phyloP scores from a whole-genome alignment of 257 asterid species.

The Verbascum thapsus region DNA sequence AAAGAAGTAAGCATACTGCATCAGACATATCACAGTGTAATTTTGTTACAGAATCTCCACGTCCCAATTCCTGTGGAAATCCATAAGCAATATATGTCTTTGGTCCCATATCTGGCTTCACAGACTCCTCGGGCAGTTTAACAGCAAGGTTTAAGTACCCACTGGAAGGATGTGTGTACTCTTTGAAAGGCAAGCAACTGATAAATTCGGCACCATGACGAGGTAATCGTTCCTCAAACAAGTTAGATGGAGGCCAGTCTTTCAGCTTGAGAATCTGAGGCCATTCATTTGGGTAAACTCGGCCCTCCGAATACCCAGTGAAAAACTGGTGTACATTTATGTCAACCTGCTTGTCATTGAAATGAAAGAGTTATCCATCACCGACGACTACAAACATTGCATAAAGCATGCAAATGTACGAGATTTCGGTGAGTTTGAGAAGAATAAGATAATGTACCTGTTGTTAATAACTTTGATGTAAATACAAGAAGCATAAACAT shows the following conservation, averaged over 20 bases:
- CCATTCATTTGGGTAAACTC: slow-evolving; percentile 32
- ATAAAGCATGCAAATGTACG: slow-evolving; percentile 9
- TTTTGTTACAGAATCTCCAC: slow-evolving; percentile 57
- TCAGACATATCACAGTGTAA: slow-evolving; percentile 53
- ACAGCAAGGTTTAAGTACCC: slow-evolving; percentile 48
- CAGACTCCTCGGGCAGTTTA: slow-evolving; percentile 32
- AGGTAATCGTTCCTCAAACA: slow-evolving; percentile 42
- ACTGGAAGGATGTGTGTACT: slow-evolving; percentile 44
- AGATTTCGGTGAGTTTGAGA: not conserved
- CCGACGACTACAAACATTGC: not conserved
- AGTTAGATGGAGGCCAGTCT: slow-evolving; percentile 52
- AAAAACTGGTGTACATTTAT: slow-evolving; percentile 40
- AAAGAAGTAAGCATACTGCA: slow-evolving; percentile 35
- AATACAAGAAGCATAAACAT: slow-evolving; percentile 6
- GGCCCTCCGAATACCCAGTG: slow-evolving; percentile 33
- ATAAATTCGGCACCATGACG: slow-evolving; percentile 48
- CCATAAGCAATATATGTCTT: slow-evolving; percentile 61
- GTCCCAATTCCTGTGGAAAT: slow-evolving; percentile 42
- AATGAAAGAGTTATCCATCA: slow-evolving; percentile 25
- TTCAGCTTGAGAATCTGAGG: slow-evolving; percentile 48
- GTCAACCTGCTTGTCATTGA: slow-evolving; percentile 28
- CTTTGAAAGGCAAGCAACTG: slow-evolving; percentile 48
- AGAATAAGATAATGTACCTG: slow-evolving; percentile 5
- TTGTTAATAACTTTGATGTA: slow-evolving; percentile 9
- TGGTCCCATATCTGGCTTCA: slow-evolving; percentile 60